Conservation (phyloP, 1,284 basidiomycete species). For the Ceratobasidium sp. region DNA sequence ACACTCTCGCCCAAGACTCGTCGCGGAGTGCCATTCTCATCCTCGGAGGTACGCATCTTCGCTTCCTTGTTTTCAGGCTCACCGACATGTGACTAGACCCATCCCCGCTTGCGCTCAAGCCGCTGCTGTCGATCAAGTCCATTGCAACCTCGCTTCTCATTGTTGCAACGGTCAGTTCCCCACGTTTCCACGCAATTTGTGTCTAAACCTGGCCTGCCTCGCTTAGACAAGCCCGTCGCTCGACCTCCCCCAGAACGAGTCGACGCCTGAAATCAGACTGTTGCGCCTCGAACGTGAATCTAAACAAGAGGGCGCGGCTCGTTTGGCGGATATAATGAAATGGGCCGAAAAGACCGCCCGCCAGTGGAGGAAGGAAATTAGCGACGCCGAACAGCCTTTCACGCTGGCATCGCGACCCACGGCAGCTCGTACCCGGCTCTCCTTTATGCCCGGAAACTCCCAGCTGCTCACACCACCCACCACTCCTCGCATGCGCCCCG, state of each 20-base stretch:
- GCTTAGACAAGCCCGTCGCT: slow-evolving; percentile 25
- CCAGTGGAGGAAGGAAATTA: slow-evolving; percentile 32
- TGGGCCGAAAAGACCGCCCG: slow-evolving; percentile 39
- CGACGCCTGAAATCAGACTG: slow-evolving; percentile 36
- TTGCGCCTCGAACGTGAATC: slow-evolving; percentile 21
- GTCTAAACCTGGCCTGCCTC: background rate
- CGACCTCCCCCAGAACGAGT: slow-evolving; percentile 37
- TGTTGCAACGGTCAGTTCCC: slow-evolving; percentile 24
- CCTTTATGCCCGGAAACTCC: slow-evolving; percentile 25
- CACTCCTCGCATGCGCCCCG: slow-evolving; percentile 32
- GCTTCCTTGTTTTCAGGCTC: background rate
- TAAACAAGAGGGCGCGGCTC: slow-evolving; percentile 26
- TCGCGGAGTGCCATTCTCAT: slow-evolving; percentile 31
- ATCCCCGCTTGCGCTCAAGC: slow-evolving; percentile 39
- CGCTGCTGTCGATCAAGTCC: slow-evolving; percentile 30
- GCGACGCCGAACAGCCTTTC: slow-evolving; percentile 13
- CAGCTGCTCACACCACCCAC: slow-evolving; percentile 37
- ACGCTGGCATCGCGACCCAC: background rate
- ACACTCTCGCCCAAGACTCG: slow-evolving; percentile 1
- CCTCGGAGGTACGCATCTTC: slow-evolving; percentile 12
- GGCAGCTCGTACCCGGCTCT: slow-evolving; percentile 13
- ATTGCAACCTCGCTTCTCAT: slow-evolving; percentile 30
- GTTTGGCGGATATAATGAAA: slow-evolving; percentile 36
- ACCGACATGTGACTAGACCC: slow-evolving; percentile 27
- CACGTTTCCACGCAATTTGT: background rate